Evolutionary conservation across 208 protist species (phyloP).

Genomic region (Angomonas deanei): DNA sequence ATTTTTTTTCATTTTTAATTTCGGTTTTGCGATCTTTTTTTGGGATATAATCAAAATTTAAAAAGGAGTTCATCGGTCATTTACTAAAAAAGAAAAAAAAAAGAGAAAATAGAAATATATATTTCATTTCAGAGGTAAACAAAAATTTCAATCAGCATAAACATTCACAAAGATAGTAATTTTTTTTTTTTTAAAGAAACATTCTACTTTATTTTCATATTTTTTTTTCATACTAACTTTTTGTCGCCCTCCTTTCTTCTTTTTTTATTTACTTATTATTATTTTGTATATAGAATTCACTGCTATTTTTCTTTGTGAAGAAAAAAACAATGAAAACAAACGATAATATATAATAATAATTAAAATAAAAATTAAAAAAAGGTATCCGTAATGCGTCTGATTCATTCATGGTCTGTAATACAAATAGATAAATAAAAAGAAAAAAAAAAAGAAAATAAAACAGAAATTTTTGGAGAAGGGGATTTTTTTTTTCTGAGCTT

Average conservation of each 20-base stretch:
- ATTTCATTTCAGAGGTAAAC: conserved; percentile 1
- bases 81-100: conserved; percentile 9
- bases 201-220: not conserved
- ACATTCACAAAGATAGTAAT: not conserved
- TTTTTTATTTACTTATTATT: too few relatives aligned
- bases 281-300: too few relatives aligned
- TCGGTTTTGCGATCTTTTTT: not conserved
- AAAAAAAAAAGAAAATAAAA: too few relatives aligned
- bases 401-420: too few relatives aligned
- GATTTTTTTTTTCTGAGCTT: not conserved
- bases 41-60: not conserved
- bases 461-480: too few relatives aligned
- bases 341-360: not conserved
- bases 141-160: conserved; percentile 10
- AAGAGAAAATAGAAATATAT: conserved; percentile 3
- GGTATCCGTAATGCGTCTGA: too few relatives aligned
- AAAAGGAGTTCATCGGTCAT: not conserved
- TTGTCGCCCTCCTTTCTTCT: not conserved
- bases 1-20: not conserved
- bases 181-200: not conserved
- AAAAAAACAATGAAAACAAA: not conserved
- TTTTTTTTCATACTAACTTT: not conserved
- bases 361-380: too few relatives aligned
- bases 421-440: too few relatives aligned
- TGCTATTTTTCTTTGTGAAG: not conserved